Conservation (phyloP, 441 rosid species). For the Aleurites moluccanus region DNA sequence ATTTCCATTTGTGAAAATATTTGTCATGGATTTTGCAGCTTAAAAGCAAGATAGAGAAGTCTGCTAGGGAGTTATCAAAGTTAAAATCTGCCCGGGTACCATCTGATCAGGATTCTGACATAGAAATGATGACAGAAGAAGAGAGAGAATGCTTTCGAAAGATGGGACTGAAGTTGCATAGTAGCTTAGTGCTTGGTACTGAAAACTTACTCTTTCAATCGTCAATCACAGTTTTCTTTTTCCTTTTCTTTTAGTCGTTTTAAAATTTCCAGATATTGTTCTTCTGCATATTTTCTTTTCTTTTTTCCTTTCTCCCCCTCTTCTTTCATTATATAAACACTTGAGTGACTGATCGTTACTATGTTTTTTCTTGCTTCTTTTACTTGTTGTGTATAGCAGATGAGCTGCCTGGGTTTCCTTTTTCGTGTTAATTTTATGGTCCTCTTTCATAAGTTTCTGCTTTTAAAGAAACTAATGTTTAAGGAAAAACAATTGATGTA, state of each 20-base stretch:
- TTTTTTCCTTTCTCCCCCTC: too few relatives aligned
- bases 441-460: neutral
- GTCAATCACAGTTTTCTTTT: neutral
- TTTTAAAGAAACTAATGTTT: neutral
- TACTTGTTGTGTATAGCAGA: neutral
- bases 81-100: conserved; percentile 54
- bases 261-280: neutral
- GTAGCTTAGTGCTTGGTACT: conserved; percentile 72
- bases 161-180: conserved; percentile 63
- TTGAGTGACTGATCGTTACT: neutral
- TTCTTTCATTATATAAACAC: neutral
- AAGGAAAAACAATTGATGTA: neutral
- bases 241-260: neutral
- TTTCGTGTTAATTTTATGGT: neutral
- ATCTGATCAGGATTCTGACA: conserved; percentile 49
- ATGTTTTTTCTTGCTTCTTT: neutral
- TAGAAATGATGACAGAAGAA: conserved; percentile 67
- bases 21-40: conserved; percentile 47
- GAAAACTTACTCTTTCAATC: neutral
- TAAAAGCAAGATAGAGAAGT: conserved; percentile 55
- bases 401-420: neutral
- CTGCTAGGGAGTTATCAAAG: conserved; percentile 48
- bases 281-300: neutral
- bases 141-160: conserved; percentile 74
- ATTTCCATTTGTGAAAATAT: conserved; percentile 16